Conservation (phyloP, 2,329 filamentous ascomycete genomes). For the Shiraia sp. region DNA sequence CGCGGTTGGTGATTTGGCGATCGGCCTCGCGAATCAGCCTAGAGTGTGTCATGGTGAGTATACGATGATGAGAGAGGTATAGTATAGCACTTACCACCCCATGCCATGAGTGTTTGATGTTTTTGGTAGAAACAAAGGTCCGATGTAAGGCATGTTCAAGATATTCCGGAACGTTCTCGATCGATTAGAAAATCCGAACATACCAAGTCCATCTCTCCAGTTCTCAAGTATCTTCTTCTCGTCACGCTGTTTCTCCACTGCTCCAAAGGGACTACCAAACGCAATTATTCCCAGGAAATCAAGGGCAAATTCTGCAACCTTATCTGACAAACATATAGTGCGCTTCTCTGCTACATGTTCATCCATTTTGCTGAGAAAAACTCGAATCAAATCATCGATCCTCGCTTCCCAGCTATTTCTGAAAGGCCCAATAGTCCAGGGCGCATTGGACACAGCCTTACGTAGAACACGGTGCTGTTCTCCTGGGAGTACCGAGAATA, state of each 20-base stretch:
- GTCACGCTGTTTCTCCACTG: slow-evolving; percentile 46
- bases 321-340: slow-evolving; percentile 42
- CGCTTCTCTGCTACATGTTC: slow-evolving; percentile 27
- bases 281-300: slow-evolving; percentile 49
- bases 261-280: slow-evolving; percentile 46
- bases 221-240: slow-evolving; percentile 42
- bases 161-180: slow-evolving; percentile 42
- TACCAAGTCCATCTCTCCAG: slow-evolving; percentile 44
- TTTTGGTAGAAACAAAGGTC: slow-evolving; percentile 36
- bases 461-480: slow-evolving; percentile 41
- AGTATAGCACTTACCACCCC: no score
- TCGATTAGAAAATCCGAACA: slow-evolving; percentile 44
- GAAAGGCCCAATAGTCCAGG: slow-evolving; percentile 45
- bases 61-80: no score
- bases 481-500: slow-evolving; percentile 41
- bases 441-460: slow-evolving; percentile 43
- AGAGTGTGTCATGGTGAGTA: no score
- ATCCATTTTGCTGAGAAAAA: slow-evolving; percentile 40
- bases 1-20: slow-evolving; percentile 35
- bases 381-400: slow-evolving; percentile 42
- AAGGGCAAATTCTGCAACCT: slow-evolving; percentile 47
- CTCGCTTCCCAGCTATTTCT: slow-evolving; percentile 46
- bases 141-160: slow-evolving; percentile 28
- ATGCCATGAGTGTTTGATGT: slow-evolving; percentile 37
- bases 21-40: slow-evolving; percentile 45